phyloP scores from a whole-genome alignment of 345 rosid genomes.

The Syzygium oleosum region DNA sequence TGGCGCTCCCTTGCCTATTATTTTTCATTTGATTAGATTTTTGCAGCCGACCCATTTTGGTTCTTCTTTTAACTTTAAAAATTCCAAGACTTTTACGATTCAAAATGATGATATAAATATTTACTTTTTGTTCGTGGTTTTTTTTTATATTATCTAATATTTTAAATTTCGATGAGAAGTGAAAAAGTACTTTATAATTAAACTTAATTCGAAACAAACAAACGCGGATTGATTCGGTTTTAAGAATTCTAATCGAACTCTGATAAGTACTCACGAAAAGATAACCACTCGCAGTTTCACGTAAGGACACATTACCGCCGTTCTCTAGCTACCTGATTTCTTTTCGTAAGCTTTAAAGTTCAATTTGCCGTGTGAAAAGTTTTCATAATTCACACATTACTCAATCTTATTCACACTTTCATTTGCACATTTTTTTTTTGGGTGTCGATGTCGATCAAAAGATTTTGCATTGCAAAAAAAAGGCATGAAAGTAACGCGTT shows the following conservation, averaged over 20 bases:
- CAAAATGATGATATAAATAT: background rate
- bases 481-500: rapidly evolving
- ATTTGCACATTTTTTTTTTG: background rate
- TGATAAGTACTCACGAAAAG: background rate
- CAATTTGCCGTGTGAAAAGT: background rate
- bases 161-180: background rate
- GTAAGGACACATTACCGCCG: background rate
- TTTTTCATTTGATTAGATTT: too few species aligned
- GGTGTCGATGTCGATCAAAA: background rate
- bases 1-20: too few species aligned
- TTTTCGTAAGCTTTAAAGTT: background rate
- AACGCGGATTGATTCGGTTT: rapidly evolving
- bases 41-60: too few species aligned
- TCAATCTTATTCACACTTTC: background rate
- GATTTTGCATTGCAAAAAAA: background rate
- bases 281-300: rapidly evolving
- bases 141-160: background rate
- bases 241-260: background rate
- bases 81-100: background rate
- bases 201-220: background rate
- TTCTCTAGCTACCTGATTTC: background rate
- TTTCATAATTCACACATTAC: background rate
- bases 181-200: background rate
- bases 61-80: background rate
- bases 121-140: background rate